These are phyloP conservation scores for Tolypocladium capitatum DNA, from an alignment of 2,329 filamentous ascomycete genomes.

Conservation along the genomic window DNA sequence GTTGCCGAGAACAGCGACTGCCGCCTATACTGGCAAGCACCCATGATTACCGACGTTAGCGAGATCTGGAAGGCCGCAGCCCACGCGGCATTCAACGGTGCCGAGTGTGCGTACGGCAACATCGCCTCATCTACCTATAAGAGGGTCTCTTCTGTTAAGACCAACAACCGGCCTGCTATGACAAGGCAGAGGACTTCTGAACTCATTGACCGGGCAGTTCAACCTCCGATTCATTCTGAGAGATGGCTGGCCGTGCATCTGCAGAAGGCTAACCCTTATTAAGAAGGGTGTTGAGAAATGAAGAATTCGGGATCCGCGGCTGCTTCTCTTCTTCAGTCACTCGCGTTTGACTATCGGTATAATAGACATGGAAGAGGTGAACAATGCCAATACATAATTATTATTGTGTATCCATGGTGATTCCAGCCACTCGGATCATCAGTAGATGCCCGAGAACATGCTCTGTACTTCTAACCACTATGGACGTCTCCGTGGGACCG, in stretches of 20 bases:
- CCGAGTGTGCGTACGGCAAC: conserved; percentile 23
- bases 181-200: not conserved
- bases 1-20: conserved; percentile 34
- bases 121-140: conserved; percentile 8
- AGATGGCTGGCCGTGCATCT: conserved; percentile 2
- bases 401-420: too few relatives aligned
- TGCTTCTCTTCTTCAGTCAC: not conserved
- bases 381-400: not conserved
- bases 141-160: not conserved
- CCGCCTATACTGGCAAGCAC: conserved; percentile 35
- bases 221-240: not conserved
- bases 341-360: not conserved
- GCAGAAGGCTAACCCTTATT: conserved; percentile 2
- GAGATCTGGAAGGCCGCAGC: conserved; percentile 33
- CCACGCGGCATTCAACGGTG: conserved; percentile 25
- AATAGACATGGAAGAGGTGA: not conserved
- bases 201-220: not conserved
- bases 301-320: not conserved
- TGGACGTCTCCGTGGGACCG: too few relatives aligned
- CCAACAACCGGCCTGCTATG: not conserved
- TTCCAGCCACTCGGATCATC: too few relatives aligned
- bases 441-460: too few relatives aligned
- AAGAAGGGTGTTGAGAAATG: not conserved
- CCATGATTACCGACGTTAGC: conserved; percentile 32
- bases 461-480: too few relatives aligned